Evolutionary conservation across 2,329 filamentous ascomycete species (phyloP).

Genomic region (Ceratocystis destructans): DNA sequence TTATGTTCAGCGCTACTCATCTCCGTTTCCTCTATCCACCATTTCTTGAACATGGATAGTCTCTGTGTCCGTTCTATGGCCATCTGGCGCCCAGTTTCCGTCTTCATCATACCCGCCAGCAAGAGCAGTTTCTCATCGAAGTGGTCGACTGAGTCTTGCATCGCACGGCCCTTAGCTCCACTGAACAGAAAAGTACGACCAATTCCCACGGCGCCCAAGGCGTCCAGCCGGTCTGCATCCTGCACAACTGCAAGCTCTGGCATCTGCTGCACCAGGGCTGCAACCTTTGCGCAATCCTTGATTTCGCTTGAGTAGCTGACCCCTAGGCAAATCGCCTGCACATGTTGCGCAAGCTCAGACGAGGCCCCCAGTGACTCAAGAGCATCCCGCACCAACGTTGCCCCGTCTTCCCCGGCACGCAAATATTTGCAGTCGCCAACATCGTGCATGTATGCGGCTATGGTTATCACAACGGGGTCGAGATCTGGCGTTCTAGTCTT

Average conservation of each 20-base stretch:
- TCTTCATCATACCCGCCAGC: constrained; percentile 53
- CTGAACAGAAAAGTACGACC: constrained; percentile 53
- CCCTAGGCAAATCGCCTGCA: constrained; percentile 59
- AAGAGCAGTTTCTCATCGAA: constrained; percentile 62
- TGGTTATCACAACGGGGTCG: constrained; percentile 38
- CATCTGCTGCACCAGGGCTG: constrained; percentile 41
- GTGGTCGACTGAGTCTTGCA: constrained; percentile 57
- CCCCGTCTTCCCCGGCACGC: constrained; percentile 39
- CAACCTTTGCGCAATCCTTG: constrained; percentile 46
- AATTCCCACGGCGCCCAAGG: constrained; percentile 75
- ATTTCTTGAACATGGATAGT: constrained; percentile 39
- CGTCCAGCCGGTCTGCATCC: constrained; percentile 85
- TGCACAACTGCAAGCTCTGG: constrained; percentile 57
- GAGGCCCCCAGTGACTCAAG: constrained; percentile 44
- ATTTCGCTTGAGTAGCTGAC: constrained; percentile 69
- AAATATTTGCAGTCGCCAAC: constrained; percentile 78
- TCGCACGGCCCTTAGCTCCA: constrained; percentile 44
- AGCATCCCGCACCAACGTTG: constrained; percentile 41
- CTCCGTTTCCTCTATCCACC: constrained; percentile 43
- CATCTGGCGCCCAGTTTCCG: constrained; percentile 38
- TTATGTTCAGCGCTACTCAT: neutral
- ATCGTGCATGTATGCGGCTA: constrained; percentile 71
- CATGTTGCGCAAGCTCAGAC: constrained; percentile 43
- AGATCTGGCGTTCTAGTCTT: constrained; percentile 23
- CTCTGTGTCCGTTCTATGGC: constrained; percentile 41